These are phyloP conservation scores for Naegleria fowleri DNA, from an alignment of 208 protist genomes.

Conservation along the genomic window DNA sequence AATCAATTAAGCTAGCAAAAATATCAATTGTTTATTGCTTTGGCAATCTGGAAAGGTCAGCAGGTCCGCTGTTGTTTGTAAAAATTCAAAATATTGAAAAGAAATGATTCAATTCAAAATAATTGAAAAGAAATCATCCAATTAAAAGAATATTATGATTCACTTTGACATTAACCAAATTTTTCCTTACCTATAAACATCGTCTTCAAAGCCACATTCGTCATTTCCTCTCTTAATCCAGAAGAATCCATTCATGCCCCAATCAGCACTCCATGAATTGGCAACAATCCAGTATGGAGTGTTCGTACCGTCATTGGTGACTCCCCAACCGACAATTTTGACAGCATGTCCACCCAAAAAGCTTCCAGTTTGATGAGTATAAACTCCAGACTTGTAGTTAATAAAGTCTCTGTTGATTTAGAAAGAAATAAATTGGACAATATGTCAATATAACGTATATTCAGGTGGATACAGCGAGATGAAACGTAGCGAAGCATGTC, in stretches of 20 bases:
- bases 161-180: too few relatives aligned
- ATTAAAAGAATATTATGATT: too few relatives aligned
- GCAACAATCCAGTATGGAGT: conserved; percentile 67
- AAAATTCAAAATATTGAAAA: too few relatives aligned
- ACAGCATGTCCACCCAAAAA: conserved; percentile 1
- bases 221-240: conserved; percentile 39
- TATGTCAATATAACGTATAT: too few relatives aligned
- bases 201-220: conserved; percentile 1
- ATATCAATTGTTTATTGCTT: too few relatives aligned
- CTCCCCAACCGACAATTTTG: conserved; percentile 15
- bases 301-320: conserved; percentile 26
- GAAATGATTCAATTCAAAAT: too few relatives aligned
- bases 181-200: neutral
- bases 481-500: too few relatives aligned
- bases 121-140: too few relatives aligned
- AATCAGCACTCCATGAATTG: conserved; percentile 44
- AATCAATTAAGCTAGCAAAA: too few relatives aligned
- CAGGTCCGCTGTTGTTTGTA: too few relatives aligned
- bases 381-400: conserved; percentile 1
- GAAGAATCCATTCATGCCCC: conserved; percentile 50
- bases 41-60: neutral
- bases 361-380: conserved; percentile 46
- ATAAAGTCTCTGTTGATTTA: conserved; percentile 40
- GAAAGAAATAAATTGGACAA: neutral
- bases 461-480: too few relatives aligned